Percentiles rank a stretch among this genome's conserved stretches.
Conservation (phyloP, 2,329 filamentous ascomycete genomes). For the Daldinia eschscholtzii region DNA sequence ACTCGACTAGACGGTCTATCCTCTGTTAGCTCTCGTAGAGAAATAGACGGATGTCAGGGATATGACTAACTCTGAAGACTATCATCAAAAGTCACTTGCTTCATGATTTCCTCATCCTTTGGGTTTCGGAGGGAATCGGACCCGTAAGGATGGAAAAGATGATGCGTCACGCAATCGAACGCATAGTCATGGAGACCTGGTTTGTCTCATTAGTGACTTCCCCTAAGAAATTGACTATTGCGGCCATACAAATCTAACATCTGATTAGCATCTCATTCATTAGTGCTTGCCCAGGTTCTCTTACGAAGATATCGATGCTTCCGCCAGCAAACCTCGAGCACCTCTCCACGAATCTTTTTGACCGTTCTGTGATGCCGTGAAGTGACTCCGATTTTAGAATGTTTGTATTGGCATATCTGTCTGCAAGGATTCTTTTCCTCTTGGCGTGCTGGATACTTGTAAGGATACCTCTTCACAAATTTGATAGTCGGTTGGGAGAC, state of each 20-base stretch:
- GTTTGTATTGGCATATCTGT: conserved; percentile 77
- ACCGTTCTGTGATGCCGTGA: conserved; percentile 68
- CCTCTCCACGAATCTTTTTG: conserved; percentile 66
- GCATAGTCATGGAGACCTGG: conserved; percentile 73
- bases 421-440: conserved; percentile 72
- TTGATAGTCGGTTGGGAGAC: conserved; percentile 37
- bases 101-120: conserved; percentile 74
- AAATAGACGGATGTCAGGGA: background rate
- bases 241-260: conserved; percentile 46
- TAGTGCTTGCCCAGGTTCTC: background rate
- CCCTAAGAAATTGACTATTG: conserved; percentile 16
- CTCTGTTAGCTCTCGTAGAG: conserved; percentile 6
- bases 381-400: conserved; percentile 69
- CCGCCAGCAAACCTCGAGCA: conserved; percentile 61
- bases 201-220: conserved; percentile 27
- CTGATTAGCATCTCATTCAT: conserved; percentile 30
- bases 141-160: conserved; percentile 76
- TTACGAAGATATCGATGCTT: conserved; percentile 72
- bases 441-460: conserved; percentile 66
- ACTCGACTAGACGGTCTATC: conserved; percentile 69
- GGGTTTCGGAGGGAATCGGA: conserved; percentile 68
- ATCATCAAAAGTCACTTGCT: conserved; percentile 75
- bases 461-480: conserved; percentile 5
- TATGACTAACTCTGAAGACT: conserved; percentile 71
- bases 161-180: conserved; percentile 76